Evolutionary conservation across 345 rosid species (phyloP), one percentile per base, ranked within the genome.

Genomic region (Hypericum perforatum): DNA sequence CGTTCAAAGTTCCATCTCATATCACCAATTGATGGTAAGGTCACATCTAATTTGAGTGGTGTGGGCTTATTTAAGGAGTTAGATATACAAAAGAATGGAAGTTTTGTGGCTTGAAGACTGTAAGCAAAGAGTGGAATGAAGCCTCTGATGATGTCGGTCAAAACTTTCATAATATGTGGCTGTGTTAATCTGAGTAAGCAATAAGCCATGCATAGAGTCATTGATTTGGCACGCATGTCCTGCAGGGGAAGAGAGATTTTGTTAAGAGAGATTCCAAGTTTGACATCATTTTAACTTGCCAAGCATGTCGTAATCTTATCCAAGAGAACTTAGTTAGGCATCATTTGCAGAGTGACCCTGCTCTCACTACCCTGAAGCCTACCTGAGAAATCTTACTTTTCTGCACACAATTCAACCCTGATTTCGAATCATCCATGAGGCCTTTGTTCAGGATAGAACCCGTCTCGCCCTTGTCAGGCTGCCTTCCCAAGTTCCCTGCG

Each of bases 31-130:
- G 95, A 81, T 66, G 96, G 95, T 58, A 84, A 39, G 54, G 95
- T 62, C 37, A 86, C 71, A 37, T 86, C 85, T 81, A 86, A 67
- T 39, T 69, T 74, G 63, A 87, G 91, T 76, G 92, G 89, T 14
- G 63, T 65, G 48, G 95, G 95, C 60, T 87, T 91, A 52, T 71
- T 78, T 56, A 82, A 65, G 67, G 98, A 72, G 70, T 79, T 84
- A 43, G 98, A 86, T 37, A 84, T 66, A 73, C 92, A 84, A 50
- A 96, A 91, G 69, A 91, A 83, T 41, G 84, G 69, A 22, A 58
- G 40, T 51, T 66, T 60, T 36, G 68, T 58, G 43, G 77, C 62
- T 61, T 62, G 67, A 40, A 70, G 69, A 67, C 53, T 70, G 66
- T 58, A 78, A 64, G 62, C 38, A 16, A 66, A 38, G 54, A 16